A percentile compares a stretch with the other conserved stretches of the same genome.
Evolutionary conservation across 306 rosid genomes (phyloP).

Genomic region (Datisca glomerata): DNA sequence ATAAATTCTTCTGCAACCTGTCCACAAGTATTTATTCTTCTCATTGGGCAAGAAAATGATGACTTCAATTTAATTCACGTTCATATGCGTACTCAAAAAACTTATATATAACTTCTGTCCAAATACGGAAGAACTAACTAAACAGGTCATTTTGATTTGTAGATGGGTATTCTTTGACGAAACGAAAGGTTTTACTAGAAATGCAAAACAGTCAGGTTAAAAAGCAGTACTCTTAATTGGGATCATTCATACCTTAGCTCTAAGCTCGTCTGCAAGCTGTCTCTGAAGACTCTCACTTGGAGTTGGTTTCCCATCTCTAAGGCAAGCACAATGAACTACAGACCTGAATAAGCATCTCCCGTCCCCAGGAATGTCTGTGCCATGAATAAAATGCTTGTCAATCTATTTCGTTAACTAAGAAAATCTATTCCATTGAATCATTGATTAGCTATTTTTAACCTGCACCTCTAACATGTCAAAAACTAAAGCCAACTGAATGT

Average conservation of each 20-base stretch:
- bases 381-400: slow-evolving; percentile 4
- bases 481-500: too few species aligned
- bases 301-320: slow-evolving; percentile 51
- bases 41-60: not conserved
- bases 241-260: slow-evolving; percentile 54
- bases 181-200: not conserved
- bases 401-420: too few species aligned
- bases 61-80: slow-evolving; percentile 1
- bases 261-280: slow-evolving; percentile 82
- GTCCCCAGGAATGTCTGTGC: slow-evolving; percentile 64
- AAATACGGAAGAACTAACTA: too few species aligned
- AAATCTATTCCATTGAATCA: too few species aligned
- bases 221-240: too few species aligned
- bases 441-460: too few species aligned
- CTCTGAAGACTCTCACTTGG: slow-evolving; percentile 44
- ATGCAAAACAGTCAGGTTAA: too few species aligned
- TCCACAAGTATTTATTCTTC: too few species aligned
- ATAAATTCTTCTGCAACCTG: slow-evolving; percentile 82
- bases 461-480: too few species aligned
- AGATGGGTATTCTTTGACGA: too few species aligned
- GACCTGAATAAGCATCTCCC: slow-evolving; percentile 92
- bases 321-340: slow-evolving; percentile 52
- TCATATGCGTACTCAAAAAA: not conserved
- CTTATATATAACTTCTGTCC: too few species aligned
- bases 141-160: too few species aligned